These are phyloP conservation scores for Colletotrichum caudatum DNA, from an alignment of 2,329 filamentous ascomycete species.

Conservation along the genomic window DNA sequence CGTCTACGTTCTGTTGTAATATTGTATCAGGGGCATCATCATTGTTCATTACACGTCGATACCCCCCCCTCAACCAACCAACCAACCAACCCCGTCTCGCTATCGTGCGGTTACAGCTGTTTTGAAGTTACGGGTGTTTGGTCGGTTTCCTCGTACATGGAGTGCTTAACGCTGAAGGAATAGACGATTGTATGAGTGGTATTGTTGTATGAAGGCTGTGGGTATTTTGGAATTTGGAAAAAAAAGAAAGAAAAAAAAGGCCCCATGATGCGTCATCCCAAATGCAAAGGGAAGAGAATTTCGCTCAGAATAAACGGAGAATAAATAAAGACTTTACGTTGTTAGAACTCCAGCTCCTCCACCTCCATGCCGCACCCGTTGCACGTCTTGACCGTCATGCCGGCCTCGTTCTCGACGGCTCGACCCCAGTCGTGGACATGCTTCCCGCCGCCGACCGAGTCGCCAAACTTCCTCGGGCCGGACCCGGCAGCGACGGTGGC, in stretches of 20 bases:
- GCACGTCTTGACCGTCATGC: conserved; percentile 85
- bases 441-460: conserved; percentile 74
- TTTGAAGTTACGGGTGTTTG: not conserved
- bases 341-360: conserved; percentile 76
- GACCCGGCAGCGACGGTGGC: conserved; percentile 64
- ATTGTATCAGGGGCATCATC: conserved; percentile 21
- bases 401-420: conserved; percentile 75
- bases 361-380: conserved; percentile 82
- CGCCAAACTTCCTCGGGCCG: conserved; percentile 76
- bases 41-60: conserved; percentile 24
- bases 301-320: not conserved
- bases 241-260: not conserved
- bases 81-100: not conserved
- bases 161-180: conserved; percentile 8
- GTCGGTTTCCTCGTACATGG: conserved; percentile 20
- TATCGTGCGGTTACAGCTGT: not conserved
- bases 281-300: not conserved
- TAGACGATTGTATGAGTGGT: conserved; percentile 20
- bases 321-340: not conserved
- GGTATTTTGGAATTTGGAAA: not conserved
- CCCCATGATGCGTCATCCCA: not conserved
- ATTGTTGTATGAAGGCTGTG: not conserved
- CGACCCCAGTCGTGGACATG: conserved; percentile 93
- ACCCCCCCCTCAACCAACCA: not conserved
- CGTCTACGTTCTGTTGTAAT: conserved; percentile 10